These are phyloP conservation scores for Thalassiosira hispida DNA, from an alignment of 352 stramenopile species.

Conservation along the genomic window DNA sequence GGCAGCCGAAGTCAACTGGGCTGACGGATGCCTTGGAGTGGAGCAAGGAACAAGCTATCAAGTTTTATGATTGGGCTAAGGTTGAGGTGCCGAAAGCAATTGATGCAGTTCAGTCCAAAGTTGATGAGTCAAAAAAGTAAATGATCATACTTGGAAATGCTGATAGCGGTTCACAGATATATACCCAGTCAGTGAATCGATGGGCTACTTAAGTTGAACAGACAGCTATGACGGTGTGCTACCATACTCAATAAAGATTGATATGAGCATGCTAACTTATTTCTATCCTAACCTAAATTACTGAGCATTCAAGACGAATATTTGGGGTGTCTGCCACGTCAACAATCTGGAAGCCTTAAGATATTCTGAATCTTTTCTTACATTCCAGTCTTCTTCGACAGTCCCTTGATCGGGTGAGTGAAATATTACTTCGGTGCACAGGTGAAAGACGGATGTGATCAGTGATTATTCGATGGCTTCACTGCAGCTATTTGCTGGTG, in stretches of 20 bases:
- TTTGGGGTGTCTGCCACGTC: no score
- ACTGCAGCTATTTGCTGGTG: constrained; percentile 52
- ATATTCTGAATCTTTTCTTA: constrained; percentile 43
- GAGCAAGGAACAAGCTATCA: constrained; percentile 35
- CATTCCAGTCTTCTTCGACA: constrained; percentile 33
- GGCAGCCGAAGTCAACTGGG: constrained; percentile 45
- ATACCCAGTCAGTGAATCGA: no score
- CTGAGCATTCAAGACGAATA: no score
- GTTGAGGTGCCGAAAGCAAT: constrained; percentile 54
- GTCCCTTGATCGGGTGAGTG: constrained; percentile 26
- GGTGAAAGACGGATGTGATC: constrained; percentile 17
- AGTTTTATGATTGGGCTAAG: constrained; percentile 64
- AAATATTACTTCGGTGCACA: constrained; percentile 24
- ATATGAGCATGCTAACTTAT: no score
- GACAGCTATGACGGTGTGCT: no score
- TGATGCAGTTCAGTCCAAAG: constrained; percentile 46
- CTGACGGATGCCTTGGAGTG: constrained; percentile 51
- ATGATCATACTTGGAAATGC: no score
- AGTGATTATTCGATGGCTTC: constrained; percentile 46
- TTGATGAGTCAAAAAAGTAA: constrained; percentile 55
- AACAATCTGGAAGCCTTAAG: no score
- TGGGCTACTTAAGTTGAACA: no score
- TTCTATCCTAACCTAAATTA: no score
- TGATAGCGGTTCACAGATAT: no score
- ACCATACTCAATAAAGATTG: no score